Base-by-base conservation (phyloP, 352 stramenopile species). In the Phytophthora quininea region DNA sequence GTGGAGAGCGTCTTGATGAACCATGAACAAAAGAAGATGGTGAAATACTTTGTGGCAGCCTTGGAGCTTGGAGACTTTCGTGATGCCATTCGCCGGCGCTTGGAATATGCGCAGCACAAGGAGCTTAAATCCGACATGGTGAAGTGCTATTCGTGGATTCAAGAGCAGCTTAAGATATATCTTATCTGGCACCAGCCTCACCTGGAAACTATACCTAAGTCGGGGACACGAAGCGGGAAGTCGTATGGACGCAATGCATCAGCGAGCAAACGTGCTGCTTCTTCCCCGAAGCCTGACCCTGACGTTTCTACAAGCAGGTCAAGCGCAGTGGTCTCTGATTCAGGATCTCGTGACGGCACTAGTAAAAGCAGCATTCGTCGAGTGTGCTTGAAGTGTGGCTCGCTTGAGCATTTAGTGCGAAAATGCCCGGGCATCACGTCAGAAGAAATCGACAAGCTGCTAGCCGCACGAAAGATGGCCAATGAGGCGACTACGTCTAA, bases 21-120 rank as follows among this genome's bases (percentile, higher is more conserved):
- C 1, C 49, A 14, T 42, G 49, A 55, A 38, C 49, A 55, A 9
- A 55, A 55, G 49, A 55, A 55, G 29, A 3, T 32, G 49, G 49
- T 55, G 1, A 55, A 55, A 30, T 55, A 55, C 14, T 27, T 55
- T 11, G 19, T 55, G 49, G 19, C n/a, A 12, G 49, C 49, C 3
- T n/a, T 55, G 24, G 49, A 55, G 49, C 29, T 30, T 27, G 29
- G 5, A 4, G 33, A 37, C 3, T 55, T 40, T 14, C 49, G 49
- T 27, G 49, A 55, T 4, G 29, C 27, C 3, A 55, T 55, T 4
- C 49, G 9, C 2, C 37, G 40, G 29, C 49, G 19, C 9, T 3
- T 55, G 14, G 49, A 55, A n/a, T 55, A 55, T 38, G 6, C 49
- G 3, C 49, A 55, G 14, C 49, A 55, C 49, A 55, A 55, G 27